phyloP scores from a whole-genome alignment of 352 stramenopile species.

The Phytophthora pisi region DNA sequence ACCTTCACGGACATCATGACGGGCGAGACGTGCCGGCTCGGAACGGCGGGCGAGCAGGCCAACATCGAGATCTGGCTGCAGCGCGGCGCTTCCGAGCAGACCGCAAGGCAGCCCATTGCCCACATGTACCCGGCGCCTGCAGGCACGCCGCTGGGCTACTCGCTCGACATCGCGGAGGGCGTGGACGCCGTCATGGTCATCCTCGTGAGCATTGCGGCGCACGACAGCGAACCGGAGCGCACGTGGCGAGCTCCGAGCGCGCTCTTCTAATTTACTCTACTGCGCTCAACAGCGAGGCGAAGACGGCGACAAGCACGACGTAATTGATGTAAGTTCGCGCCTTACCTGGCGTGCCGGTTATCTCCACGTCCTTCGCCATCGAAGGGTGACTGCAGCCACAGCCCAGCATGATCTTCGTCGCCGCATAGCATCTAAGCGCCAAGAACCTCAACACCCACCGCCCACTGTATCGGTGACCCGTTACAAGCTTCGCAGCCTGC shows the following conservation, averaged over 20 bases:
- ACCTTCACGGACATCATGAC: slow-evolving; percentile 47
- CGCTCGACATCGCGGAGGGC: slow-evolving; percentile 41
- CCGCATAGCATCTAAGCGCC: too few species aligned
- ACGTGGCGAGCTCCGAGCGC: slow-evolving; percentile 16
- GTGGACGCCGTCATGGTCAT: slow-evolving; percentile 44
- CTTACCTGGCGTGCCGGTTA: too few species aligned
- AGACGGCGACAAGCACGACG: too few species aligned
- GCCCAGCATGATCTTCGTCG: too few species aligned
- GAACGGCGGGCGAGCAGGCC: slow-evolving; percentile 24
- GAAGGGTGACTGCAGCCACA: too few species aligned
- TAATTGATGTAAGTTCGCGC: too few species aligned
- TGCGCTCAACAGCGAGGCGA: background rate
- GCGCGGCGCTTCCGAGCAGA: slow-evolving; percentile 22
- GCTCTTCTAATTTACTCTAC: slow-evolving; percentile 8
- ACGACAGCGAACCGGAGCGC: slow-evolving; percentile 32
- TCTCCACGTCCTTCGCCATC: too few species aligned
- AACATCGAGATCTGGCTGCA: slow-evolving; percentile 51
- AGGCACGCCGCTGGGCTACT: slow-evolving; percentile 32
- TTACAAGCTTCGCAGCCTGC: too few species aligned
- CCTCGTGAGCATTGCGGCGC: slow-evolving; percentile 36
- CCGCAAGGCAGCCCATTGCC: slow-evolving; percentile 30
- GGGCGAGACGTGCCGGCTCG: slow-evolving; percentile 34
- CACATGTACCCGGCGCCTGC: slow-evolving; percentile 35
- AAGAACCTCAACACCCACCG: too few species aligned
- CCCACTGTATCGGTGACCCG: too few species aligned